Evolutionary conservation across 139 green algal species (phyloP).

Genomic region (Ettlia oleoabundans): DNA sequence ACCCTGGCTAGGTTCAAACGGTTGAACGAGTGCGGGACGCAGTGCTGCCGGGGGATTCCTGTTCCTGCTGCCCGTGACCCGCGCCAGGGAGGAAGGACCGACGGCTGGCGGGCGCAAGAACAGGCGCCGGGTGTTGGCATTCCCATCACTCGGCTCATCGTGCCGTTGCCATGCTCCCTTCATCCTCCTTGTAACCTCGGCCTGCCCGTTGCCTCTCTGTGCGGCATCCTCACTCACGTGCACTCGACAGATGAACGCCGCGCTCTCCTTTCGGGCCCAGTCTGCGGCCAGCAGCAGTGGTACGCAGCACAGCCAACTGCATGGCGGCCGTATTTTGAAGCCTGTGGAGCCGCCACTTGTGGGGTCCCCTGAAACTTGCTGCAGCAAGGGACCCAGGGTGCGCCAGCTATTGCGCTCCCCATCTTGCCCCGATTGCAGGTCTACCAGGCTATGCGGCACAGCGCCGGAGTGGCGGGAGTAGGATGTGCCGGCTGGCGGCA

Average conservation of each 20-base stretch:
- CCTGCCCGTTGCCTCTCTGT: not conserved
- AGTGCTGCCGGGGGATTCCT: too few relatives aligned
- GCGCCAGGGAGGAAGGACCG: too few relatives aligned
- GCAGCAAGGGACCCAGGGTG: not conserved
- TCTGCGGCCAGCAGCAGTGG: not conserved
- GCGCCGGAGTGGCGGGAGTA: not conserved
- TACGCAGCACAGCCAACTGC: not conserved
- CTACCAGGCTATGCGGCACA: not conserved
- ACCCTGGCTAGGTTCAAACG: too few relatives aligned
- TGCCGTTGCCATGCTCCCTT: not conserved
- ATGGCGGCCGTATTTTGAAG: not conserved
- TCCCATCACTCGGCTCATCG: not conserved
- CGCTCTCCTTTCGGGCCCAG: conserved; percentile 7
- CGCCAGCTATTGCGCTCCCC: not conserved
- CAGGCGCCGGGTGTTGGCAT: not conserved
- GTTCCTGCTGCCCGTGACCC: too few relatives aligned
- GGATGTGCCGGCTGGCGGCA: not conserved
- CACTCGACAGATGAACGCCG: not conserved
- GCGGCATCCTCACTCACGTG: not conserved
- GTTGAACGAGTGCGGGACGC: too few relatives aligned
- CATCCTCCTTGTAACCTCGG: not conserved
- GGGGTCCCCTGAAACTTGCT: conserved; percentile 13
- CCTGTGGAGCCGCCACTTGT: not conserved
- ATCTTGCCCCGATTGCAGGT: not conserved
- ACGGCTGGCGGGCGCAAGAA: too few relatives aligned